These are phyloP conservation scores for Cyclotella sp. DNA, from an alignment of 108 stramenopile species.

Conservation along the genomic window DNA sequence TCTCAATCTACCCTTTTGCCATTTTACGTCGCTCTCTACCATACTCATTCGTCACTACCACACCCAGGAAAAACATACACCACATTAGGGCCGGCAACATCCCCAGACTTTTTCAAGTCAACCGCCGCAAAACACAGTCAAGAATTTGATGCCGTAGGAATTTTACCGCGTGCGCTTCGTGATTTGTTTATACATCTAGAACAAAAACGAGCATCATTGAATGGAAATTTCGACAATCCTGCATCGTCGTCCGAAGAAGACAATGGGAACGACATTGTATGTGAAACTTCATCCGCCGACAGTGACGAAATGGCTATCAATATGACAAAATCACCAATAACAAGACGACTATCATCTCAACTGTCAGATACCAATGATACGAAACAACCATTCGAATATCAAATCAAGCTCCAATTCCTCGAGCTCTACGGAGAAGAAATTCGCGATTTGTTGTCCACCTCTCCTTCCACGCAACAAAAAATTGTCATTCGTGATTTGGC, in stretches of 20 bases:
- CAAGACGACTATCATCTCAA: background rate
- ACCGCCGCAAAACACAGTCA: constrained; percentile 21
- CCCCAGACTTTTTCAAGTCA: constrained; percentile 26
- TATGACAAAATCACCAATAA: constrained; percentile 17
- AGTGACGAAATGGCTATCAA: constrained; percentile 15
- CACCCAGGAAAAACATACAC: constrained; percentile 46
- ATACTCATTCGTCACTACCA: background rate
- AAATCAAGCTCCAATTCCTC: constrained; percentile 82
- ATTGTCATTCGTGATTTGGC: constrained; percentile 75
- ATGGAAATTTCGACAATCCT: constrained; percentile 4
- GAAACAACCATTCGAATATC: constrained; percentile 49
- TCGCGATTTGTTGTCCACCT: constrained; percentile 84
- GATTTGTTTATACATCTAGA: constrained; percentile 62
- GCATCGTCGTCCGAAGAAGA: constrained; percentile 11
- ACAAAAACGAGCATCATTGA: constrained; percentile 20
- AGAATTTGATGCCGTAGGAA: constrained; percentile 66
- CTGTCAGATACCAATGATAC: background rate
- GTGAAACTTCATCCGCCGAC: background rate
- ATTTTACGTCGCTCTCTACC: background rate
- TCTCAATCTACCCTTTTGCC: background rate
- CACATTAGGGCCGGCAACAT: constrained; percentile 32
- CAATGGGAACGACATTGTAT: constrained; percentile 11
- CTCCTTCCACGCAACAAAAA: constrained; percentile 40
- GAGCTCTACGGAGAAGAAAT: constrained; percentile 92
- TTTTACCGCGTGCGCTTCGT: constrained; percentile 78